Percentiles rank a stretch among this genome's conserved stretches.
phyloP scores from a whole-genome alignment of 192 early-diverging fungal species.

The Linnemannia elongata region DNA sequence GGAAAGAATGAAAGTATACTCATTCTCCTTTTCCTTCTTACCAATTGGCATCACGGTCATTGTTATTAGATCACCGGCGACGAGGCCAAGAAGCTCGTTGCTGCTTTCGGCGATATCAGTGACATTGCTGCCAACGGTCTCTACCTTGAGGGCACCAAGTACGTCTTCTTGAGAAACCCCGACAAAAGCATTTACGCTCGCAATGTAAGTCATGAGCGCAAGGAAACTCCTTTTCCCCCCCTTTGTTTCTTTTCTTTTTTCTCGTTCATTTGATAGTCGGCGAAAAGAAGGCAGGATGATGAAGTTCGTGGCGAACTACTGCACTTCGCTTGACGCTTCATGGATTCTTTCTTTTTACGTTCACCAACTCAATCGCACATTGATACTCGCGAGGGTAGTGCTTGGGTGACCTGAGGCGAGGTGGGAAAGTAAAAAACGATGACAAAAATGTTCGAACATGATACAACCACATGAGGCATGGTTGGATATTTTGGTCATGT shows the following conservation, averaged over 20 bases:
- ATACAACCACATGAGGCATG: not conserved
- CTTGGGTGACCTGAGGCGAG: not conserved
- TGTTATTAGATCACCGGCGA: conserved; percentile 60
- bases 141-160: conserved; percentile 77
- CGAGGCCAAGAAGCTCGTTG: conserved; percentile 71
- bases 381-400: not conserved
- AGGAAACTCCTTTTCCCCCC: not conserved
- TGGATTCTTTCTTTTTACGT: not conserved
- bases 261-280: not conserved
- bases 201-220: conserved; percentile 61
- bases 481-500: not conserved
- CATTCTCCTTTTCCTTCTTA: not conserved
- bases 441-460: not conserved
- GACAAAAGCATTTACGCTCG: conserved; percentile 84
- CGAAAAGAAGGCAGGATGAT: not conserved
- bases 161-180: conserved; percentile 72
- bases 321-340: not conserved
- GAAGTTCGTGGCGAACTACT: not conserved
- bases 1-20: not conserved
- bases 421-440: not conserved
- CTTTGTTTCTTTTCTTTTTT: not conserved
- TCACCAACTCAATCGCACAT: not conserved
- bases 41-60: not conserved
- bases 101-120: conserved; percentile 72
- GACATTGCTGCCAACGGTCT: conserved; percentile 76